These are phyloP conservation scores for Globisporangium rhizosaccharum DNA, from an alignment of 352 stramenopile genomes.

Conservation along the genomic window DNA sequence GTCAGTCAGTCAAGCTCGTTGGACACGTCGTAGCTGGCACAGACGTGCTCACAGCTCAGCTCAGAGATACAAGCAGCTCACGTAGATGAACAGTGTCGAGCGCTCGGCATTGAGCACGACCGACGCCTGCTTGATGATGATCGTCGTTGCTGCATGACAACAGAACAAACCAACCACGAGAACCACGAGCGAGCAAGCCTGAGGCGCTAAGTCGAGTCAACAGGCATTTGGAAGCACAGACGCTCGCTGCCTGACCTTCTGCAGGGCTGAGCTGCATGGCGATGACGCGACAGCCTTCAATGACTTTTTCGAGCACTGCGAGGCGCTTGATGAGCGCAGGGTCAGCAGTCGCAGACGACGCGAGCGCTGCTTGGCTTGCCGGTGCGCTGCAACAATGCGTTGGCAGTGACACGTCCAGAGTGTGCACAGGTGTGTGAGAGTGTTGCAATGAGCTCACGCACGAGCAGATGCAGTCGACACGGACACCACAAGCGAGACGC, in stretches of 20 bases:
- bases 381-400: slow-evolving; percentile 9
- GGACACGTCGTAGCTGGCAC: neutral
- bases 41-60: too few species aligned
- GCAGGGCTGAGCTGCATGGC: slow-evolving; percentile 68
- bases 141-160: slow-evolving; percentile 49
- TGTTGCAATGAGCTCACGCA: neutral
- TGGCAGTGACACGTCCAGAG: neutral
- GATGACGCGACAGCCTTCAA: slow-evolving; percentile 74
- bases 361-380: neutral
- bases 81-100: slow-evolving; percentile 88
- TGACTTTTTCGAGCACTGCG: slow-evolving; percentile 67
- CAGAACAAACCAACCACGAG: neutral
- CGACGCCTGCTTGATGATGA: slow-evolving; percentile 85
- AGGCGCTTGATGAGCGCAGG: slow-evolving; percentile 49
- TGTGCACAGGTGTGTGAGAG: neutral
- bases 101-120: slow-evolving; percentile 86
- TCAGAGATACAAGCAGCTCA: slow-evolving; percentile 10
- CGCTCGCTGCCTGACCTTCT: slow-evolving; percentile 37
- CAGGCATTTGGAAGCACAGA: neutral
- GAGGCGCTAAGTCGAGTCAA: neutral
- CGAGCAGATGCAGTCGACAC: neutral
- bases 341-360: slow-evolving; percentile 19
- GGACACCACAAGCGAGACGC: slow-evolving; percentile 4
- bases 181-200: neutral
- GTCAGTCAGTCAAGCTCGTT: neutral